Conservation (phyloP, 257 asterid genomes). For the Solanum microdontum region DNA sequence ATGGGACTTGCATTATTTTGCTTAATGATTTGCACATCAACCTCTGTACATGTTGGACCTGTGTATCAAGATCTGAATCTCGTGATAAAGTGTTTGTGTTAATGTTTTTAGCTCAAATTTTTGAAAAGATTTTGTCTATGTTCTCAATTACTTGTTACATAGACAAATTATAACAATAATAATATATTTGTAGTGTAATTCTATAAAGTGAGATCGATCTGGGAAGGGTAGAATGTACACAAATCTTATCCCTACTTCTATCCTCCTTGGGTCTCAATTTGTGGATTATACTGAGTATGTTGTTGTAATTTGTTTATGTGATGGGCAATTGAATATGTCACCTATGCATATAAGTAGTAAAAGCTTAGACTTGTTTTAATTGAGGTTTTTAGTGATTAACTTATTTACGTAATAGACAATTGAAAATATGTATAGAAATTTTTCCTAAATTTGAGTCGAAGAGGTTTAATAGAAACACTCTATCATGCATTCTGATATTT, state of each 20-base stretch:
- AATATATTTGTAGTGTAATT: neutral
- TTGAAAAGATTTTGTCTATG: neutral
- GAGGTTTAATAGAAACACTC: too few species aligned
- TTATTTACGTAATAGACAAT: neutral
- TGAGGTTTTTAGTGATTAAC: neutral
- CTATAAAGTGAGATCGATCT: neutral
- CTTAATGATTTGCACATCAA: neutral
- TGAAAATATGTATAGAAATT: neutral
- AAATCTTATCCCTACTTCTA: fast-evolving
- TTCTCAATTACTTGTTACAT: too few species aligned
- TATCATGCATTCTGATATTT: neutral
- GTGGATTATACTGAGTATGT: too few species aligned
- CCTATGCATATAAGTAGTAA: neutral
- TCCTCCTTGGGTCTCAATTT: neutral
- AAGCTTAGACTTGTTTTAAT: neutral
- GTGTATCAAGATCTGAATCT: neutral
- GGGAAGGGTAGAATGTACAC: too few species aligned
- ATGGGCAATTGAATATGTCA: too few species aligned
- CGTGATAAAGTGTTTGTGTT: neutral
- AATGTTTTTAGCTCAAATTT: neutral
- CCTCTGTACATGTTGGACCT: neutral
- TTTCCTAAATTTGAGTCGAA: neutral
- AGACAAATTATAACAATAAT: too few species aligned
- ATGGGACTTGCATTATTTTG: neutral
- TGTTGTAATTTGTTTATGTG: too few species aligned